Evolutionary conservation across 345 rosid species (phyloP).

Genomic region (Laguncularia racemosa): DNA sequence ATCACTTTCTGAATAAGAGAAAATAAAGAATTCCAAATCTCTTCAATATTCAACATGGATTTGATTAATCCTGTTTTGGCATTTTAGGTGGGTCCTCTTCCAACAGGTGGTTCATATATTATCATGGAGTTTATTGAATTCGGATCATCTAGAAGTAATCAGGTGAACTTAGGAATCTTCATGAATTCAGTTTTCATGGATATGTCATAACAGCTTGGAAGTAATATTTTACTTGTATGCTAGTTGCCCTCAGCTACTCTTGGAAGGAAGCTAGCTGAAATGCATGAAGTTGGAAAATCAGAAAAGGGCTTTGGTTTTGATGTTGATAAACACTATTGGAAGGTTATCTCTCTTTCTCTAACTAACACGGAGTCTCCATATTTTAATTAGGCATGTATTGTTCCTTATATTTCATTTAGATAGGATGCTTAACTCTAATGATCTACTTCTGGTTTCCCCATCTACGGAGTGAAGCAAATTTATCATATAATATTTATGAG

Average conservation of each 20-base stretch:
- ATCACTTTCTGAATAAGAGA: too few species aligned
- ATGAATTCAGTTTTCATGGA: slow-evolving; percentile 3
- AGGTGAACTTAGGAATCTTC: slow-evolving; percentile 40
- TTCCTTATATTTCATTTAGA: too few species aligned
- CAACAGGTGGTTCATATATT: slow-evolving; percentile 78
- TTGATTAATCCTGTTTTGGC: slow-evolving; percentile 5
- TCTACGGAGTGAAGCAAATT: too few species aligned
- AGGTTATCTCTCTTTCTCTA: slow-evolving; percentile 34
- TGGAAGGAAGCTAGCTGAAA: slow-evolving; percentile 88
- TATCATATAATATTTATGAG: too few species aligned
- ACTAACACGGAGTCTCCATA: not conserved
- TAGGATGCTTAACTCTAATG: too few species aligned
- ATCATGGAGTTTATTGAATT: slow-evolving; percentile 87
- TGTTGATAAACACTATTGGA: slow-evolving; percentile 88
- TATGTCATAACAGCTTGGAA: not conserved
- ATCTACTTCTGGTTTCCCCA: too few species aligned
- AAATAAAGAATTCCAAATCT: too few species aligned
- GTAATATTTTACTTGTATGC: slow-evolving; percentile 11
- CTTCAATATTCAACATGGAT: not conserved
- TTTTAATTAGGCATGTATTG: too few species aligned
- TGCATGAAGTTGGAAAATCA: slow-evolving; percentile 88
- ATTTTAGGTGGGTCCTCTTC: slow-evolving; percentile 63
- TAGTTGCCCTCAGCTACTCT: slow-evolving; percentile 39
- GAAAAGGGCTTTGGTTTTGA: slow-evolving; percentile 82
- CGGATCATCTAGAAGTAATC: slow-evolving; percentile 68